These are phyloP conservation scores for Irineochytrium annulatum DNA, from an alignment of 192 early-diverging fungal species.

Conservation along the genomic window DNA sequence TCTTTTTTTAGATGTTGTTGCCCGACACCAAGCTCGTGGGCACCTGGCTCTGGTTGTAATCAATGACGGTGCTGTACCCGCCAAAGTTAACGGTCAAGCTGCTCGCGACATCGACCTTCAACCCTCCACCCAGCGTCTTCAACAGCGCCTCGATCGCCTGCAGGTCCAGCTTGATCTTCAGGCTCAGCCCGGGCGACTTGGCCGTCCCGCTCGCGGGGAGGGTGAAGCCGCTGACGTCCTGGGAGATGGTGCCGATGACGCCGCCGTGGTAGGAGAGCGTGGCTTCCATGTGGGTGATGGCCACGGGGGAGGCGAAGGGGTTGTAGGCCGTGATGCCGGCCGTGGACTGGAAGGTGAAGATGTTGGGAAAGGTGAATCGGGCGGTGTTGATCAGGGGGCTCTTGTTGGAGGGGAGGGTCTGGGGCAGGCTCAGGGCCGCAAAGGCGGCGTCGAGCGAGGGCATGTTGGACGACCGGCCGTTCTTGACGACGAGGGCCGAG, in stretches of 20 bases:
- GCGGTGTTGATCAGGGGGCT: neutral
- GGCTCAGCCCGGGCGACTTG: neutral
- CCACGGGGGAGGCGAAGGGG: slow-evolving; percentile 1
- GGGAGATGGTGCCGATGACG: neutral
- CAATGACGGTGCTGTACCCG: neutral
- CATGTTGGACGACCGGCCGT: neutral
- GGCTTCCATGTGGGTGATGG: neutral
- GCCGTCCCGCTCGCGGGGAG: neutral
- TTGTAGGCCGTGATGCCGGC: neutral
- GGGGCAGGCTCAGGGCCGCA: neutral
- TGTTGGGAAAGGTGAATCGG: neutral
- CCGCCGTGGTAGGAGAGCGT: neutral
- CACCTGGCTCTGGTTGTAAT: neutral
- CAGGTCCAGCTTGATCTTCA: neutral
- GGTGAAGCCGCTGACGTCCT: neutral
- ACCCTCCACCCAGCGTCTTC: neutral
- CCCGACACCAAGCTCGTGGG: neutral
- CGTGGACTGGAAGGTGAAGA: too few species aligned
- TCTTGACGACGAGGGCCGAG: neutral
- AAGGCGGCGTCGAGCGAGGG: neutral
- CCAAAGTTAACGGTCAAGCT: neutral
- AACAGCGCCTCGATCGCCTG: neutral
- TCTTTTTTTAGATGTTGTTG: too few species aligned
- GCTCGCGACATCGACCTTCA: neutral
- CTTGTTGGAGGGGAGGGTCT: slow-evolving; percentile 2